These are phyloP conservation scores for Starmerella sirachaensis DNA, from an alignment of 805 yeast species.

Conservation along the genomic window DNA sequence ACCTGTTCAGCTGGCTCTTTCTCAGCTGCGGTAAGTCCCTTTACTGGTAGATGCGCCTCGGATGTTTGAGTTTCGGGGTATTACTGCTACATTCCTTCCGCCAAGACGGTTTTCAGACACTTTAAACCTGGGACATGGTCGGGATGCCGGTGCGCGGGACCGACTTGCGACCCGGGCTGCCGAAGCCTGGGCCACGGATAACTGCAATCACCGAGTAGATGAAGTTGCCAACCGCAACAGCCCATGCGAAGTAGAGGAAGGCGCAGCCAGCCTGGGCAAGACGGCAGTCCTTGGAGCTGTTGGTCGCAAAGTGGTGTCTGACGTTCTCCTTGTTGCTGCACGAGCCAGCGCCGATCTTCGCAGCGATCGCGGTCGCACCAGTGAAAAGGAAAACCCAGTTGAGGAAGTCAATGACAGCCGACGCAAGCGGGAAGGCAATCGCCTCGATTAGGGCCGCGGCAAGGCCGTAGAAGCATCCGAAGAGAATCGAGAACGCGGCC, in stretches of 20 bases:
- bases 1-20: too few relatives aligned
- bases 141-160: slow-evolving; percentile 72
- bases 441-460: slow-evolving; percentile 64
- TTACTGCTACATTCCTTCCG: too few relatives aligned
- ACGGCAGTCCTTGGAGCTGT: slow-evolving; percentile 78
- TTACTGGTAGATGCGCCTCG: too few relatives aligned
- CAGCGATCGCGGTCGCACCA: slow-evolving; percentile 90
- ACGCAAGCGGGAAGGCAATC: slow-evolving; percentile 77
- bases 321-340: slow-evolving; percentile 61
- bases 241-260: slow-evolving; percentile 75
- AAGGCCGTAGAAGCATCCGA: slow-evolving; percentile 68
- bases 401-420: slow-evolving; percentile 69
- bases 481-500: slow-evolving; percentile 71
- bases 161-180: slow-evolving; percentile 29
- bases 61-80: too few relatives aligned
- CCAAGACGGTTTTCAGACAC: slow-evolving; percentile 3
- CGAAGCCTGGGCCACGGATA: slow-evolving; percentile 49
- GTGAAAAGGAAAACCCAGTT: slow-evolving; percentile 87
- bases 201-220: slow-evolving; percentile 39
- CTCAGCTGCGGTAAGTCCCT: too few relatives aligned
- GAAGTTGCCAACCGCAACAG: slow-evolving; percentile 56
- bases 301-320: slow-evolving; percentile 53
- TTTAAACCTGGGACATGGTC: slow-evolving; percentile 74
- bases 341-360: slow-evolving; percentile 74
- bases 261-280: slow-evolving; percentile 80